Evolutionary conservation across 139 green algal species (phyloP).

Genomic region (Haematococcus lacustris): DNA sequence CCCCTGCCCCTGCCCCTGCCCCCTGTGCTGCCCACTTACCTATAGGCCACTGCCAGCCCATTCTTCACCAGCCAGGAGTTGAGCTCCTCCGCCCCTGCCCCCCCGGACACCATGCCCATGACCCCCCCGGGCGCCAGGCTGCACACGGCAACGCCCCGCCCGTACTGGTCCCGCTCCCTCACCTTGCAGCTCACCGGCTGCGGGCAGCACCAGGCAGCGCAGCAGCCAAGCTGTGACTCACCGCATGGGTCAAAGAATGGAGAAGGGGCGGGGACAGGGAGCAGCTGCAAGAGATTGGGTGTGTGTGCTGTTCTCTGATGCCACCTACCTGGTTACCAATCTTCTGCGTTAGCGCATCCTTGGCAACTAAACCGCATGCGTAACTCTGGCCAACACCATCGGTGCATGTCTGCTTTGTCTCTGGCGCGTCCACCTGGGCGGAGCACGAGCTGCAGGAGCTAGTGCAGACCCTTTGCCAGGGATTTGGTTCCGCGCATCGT

Average conservation of each 20-base stretch:
- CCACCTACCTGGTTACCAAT: slow-evolving; percentile 24
- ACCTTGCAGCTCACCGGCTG: slow-evolving; percentile 42
- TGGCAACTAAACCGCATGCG: slow-evolving; percentile 24
- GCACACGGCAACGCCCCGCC: slow-evolving; percentile 57
- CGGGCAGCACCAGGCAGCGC: neutral
- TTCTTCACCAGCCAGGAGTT: slow-evolving; percentile 64
- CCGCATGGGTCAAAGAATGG: neutral
- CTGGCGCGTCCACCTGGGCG: slow-evolving; percentile 60
- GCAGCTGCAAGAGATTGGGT: neutral
- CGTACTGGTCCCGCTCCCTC: slow-evolving; percentile 64
- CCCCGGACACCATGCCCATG: too few relatives aligned
- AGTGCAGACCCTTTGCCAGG: neutral
- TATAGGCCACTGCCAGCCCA: slow-evolving; percentile 72
- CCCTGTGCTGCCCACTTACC: slow-evolving; percentile 17
- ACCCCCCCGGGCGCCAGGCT: neutral
- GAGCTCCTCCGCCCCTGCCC: slow-evolving; percentile 38
- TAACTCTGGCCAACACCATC: slow-evolving; percentile 22
- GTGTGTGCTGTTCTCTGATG: neutral
- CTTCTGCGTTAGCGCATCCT: slow-evolving; percentile 40
- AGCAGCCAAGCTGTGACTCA: neutral
- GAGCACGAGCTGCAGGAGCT: neutral
- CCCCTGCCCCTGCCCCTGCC: too few relatives aligned
- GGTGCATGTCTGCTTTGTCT: slow-evolving; percentile 64
- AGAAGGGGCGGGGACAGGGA: neutral
- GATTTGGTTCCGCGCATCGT: neutral